These are phyloP conservation scores for Nyctanthes arbortristis DNA, from an alignment of 257 asterid species.

Conservation along the genomic window DNA sequence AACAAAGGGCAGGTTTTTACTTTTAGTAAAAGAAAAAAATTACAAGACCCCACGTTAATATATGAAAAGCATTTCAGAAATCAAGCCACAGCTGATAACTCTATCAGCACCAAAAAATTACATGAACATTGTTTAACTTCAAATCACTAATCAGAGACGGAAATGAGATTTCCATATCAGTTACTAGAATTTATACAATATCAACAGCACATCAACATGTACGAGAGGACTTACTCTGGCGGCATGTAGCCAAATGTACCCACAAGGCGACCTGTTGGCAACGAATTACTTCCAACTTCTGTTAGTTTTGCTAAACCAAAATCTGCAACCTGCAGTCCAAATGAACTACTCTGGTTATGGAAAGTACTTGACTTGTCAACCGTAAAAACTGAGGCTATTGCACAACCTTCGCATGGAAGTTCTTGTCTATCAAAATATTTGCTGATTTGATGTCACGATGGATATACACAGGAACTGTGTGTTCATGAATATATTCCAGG, in stretches of 20 bases:
- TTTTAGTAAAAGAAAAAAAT: neutral
- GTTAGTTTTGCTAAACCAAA: slow-evolving; percentile 91
- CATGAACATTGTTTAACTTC: neutral
- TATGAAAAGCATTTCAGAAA: neutral
- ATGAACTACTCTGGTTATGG: slow-evolving; percentile 13
- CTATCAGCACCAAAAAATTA: neutral
- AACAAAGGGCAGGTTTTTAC: neutral
- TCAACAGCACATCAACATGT: slow-evolving; percentile 6
- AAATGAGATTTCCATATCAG: neutral
- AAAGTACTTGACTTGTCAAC: slow-evolving; percentile 15
- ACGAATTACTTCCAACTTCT: slow-evolving; percentile 82
- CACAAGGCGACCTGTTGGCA: slow-evolving; percentile 84
- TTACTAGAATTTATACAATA: neutral
- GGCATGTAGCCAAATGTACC: slow-evolving; percentile 99
- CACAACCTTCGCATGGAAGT: slow-evolving; percentile 82
- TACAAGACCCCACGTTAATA: neutral
- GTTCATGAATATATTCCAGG: slow-evolving; percentile 97
- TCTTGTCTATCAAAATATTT: slow-evolving; percentile 86
- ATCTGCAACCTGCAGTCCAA: slow-evolving; percentile 79
- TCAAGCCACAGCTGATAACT: neutral
- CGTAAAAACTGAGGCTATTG: slow-evolving; percentile 18
- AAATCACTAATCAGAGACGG: neutral
- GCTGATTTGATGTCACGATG: slow-evolving; percentile 98
- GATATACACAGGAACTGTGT: slow-evolving; percentile 90
- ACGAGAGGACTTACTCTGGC: slow-evolving; percentile 71